These are phyloP conservation scores for Ceratopteris richardii DNA, from an alignment of 75 land plant species.

Conservation along the genomic window DNA sequence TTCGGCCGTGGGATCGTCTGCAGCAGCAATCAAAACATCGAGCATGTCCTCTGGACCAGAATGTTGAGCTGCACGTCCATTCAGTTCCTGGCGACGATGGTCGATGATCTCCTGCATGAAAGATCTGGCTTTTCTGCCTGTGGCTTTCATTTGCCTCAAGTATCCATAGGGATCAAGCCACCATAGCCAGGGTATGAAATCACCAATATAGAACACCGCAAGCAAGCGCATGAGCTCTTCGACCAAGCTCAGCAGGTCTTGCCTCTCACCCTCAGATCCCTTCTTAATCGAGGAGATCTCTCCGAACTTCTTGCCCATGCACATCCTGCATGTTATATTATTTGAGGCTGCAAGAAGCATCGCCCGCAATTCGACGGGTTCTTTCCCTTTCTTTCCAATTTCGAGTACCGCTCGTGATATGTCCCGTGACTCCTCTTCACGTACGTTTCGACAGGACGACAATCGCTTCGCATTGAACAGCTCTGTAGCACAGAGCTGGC, in stretches of 20 bases:
- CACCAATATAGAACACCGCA: constrained; percentile 23
- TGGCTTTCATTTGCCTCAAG: constrained; percentile 11
- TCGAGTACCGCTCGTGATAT: too few species aligned
- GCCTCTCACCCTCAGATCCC: too few species aligned
- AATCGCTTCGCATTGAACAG: constrained; percentile 33
- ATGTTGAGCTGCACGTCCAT: too few species aligned
- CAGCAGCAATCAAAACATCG: too few species aligned
- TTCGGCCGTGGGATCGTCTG: neutral
- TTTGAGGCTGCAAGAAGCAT: neutral
- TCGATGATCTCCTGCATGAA: too few species aligned
- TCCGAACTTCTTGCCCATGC: constrained; percentile 34
- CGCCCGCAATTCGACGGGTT: neutral
- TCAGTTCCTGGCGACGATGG: too few species aligned
- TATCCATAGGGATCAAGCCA: constrained; percentile 34
- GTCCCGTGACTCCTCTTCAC: constrained; percentile 14
- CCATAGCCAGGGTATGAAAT: constrained; percentile 30
- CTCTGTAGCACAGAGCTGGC: constrained; percentile 39
- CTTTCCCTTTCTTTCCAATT: too few species aligned
- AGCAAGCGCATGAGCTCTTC: constrained; percentile 1
- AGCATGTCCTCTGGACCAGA: too few species aligned
- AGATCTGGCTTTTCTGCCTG: neutral
- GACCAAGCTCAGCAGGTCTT: neutral
- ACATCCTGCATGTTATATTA: constrained; percentile 41
- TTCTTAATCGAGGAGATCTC: constrained; percentile 3
- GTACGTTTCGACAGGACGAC: constrained; percentile 8